Conservation (phyloP, 768 basidiomycete genomes). For the Termitomyces sp. region DNA sequence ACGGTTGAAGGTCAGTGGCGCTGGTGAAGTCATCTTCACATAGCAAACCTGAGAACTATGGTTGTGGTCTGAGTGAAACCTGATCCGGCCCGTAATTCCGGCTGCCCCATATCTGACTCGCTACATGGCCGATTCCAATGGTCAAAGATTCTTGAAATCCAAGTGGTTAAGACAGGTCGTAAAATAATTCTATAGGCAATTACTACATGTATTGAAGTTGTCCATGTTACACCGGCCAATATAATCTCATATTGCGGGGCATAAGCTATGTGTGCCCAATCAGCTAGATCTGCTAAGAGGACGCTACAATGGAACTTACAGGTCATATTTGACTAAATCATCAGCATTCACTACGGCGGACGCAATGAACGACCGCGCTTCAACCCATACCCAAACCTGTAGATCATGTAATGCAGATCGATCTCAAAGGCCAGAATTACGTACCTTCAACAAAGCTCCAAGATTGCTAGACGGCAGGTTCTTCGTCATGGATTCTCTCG, state of each 20-base stretch:
- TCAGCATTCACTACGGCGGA: constrained; percentile 78
- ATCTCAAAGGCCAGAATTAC: constrained; percentile 11
- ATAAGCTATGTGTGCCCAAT: constrained; percentile 10
- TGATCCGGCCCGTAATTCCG: neutral
- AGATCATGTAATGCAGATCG: constrained; percentile 1
- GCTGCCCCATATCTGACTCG: neutral
- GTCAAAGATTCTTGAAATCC: neutral
- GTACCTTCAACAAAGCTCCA: constrained; percentile 84
- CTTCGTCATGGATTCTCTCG: constrained; percentile 49
- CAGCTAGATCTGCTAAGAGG: neutral
- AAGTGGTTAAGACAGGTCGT: neutral
- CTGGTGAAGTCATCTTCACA: constrained; percentile 20
- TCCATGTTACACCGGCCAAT: neutral
- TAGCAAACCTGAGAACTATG: neutral
- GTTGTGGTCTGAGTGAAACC: neutral
- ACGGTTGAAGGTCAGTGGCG: constrained; percentile 32
- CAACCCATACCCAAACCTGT: constrained; percentile 90
- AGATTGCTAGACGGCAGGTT: constrained; percentile 67
- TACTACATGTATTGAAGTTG: neutral
- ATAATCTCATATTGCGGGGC: constrained; percentile 21
- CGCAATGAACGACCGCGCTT: constrained; percentile 84
- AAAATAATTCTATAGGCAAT: neutral
- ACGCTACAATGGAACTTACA: constrained; percentile 43
- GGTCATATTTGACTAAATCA: constrained; percentile 81
- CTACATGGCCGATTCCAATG: neutral